Percentiles rank a stretch among this genome's conserved stretches.
Evolutionary conservation across 2,329 filamentous ascomycete genomes (phyloP).

Genomic region (Sphaerostilbella broomeana): DNA sequence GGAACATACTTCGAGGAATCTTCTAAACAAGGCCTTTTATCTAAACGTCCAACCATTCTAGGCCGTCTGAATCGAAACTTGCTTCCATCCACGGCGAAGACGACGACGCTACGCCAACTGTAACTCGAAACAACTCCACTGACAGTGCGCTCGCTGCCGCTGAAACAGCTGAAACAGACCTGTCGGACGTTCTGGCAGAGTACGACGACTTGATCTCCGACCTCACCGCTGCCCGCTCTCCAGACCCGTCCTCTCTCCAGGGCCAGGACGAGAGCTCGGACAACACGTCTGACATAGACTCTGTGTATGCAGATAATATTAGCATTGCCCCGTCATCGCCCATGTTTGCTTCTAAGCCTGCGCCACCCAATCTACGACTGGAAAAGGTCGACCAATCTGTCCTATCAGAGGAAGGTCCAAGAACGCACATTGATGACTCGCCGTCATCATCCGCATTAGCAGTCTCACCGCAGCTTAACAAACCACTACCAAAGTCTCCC

Average conservation of each 20-base stretch:
- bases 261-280: conserved; percentile 25
- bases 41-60: no score
- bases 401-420: conserved; percentile 20
- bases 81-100: conserved; percentile 5
- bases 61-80: background rate
- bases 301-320: conserved; percentile 29
- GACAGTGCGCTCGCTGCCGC: conserved; percentile 2
- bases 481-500: conserved; percentile 50
- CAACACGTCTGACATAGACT: conserved; percentile 17
- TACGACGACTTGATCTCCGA: conserved; percentile 38
- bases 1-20: no score
- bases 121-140: conserved; percentile 9
- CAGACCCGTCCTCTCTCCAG: conserved; percentile 22
- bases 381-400: conserved; percentile 33
- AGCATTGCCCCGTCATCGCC: conserved; percentile 39
- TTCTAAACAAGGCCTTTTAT: no score
- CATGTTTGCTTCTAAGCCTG: conserved; percentile 42
- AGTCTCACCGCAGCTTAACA: conserved; percentile 40
- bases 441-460: conserved; percentile 23
- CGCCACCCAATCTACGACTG: conserved; percentile 48
- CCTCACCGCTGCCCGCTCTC: conserved; percentile 20
- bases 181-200: conserved; percentile 37
- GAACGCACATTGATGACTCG: conserved; percentile 21
- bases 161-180: conserved; percentile 29
- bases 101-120: conserved; percentile 10